Base-by-base conservation (phyloP, 768 basidiomycete species). In the Asterophora parasitica region DNA sequence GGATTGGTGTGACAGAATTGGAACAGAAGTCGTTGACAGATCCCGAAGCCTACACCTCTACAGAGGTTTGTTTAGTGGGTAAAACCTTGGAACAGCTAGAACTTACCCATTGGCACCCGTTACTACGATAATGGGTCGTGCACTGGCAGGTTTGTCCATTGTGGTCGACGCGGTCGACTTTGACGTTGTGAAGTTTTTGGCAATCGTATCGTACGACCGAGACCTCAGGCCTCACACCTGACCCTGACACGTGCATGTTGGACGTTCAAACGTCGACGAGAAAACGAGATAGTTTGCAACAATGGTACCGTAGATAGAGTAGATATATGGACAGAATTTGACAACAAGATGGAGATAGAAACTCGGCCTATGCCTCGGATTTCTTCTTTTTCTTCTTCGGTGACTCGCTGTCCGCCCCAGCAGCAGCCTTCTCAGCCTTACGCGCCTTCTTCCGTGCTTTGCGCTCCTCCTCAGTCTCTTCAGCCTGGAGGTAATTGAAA, bases 41-140 rank as follows among this genome's bases (percentile, higher is more conserved):
- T 84, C 10, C 87, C 88, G 61, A 85, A 87, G 12, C 91, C 91
- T 13, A 93, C 75, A 47, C 91, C 91, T 32, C 90, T 92, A 61
- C 2, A 48, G 48, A 26, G 33, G 32, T 28, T 26, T 31, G n/a
- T 28, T 6, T 37, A 15, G 20, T 23, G 40, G 15, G 37, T 20
- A 12, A 4, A 32, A 16, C 16, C 4, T 26, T 47, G 11, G 27
- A 23, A 36, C 34, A 15, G 42, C 13, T 13, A n/a, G 12, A 32
- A 54, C 74, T 41, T 61, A 84, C 85, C 74, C 70, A 57, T 86
- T 88, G 8, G 84, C 85, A 32, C 85, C 85, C 15, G 85, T 88
- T 7, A 87, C 82, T 36, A 87, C 63, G 40, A 85, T 61, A 40
- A 85, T 70, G 7, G 78, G 82, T 40, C 65, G 61, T 20, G 26